Base-by-base conservation (phyloP, 345 rosid species). In the Kandelia obovata region DNA sequence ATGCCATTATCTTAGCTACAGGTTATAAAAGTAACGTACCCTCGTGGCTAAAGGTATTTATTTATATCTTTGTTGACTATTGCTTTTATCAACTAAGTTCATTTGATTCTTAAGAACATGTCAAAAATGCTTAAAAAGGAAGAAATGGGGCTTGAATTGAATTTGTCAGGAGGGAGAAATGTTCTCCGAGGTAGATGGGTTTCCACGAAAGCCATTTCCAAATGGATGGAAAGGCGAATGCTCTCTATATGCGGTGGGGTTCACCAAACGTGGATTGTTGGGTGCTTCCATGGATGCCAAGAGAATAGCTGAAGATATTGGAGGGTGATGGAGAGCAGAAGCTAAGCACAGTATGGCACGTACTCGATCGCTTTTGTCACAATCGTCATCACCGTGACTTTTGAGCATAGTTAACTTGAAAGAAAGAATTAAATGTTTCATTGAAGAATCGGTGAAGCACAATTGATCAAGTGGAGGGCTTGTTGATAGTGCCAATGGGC, bases 11-110 rank as follows among this genome's bases (percentile, higher is more conserved):
- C 67, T 83, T 93, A 7, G 98, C 98, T 21, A 93, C 98, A 0
- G 98, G 98, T 7, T 93, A 86, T 75, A 93, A 77, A 81, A 93
- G 92, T 82, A 91, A 87, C 35, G 97, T 93, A 30, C 90, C 90
- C 56, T 78, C 78, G 55, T 93, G 98, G 97, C 77, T 93, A 65
- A 93, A 91, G 94, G 98, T 93, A 77, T 25, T 5, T 4, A n/a
- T 61, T 31, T 27, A 9, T 21, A 6, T 21, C n/a, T 9, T 7
- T 62, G 32, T 63, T 21, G 25, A 25, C 25, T 25, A 43, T 56
- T 15, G 28, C 62, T 55, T 17, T 59, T 25, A 17, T 57, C 9
- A n/a, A n/a, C 55, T 0, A 8, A 39, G 21, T 53, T 19, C 11
- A 5, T 49, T 49, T 57, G 53, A 49, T 47, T 47, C 47, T 59